Percentiles rank a stretch among this genome's conserved stretches.
Conservation (phyloP, 2,329 filamentous ascomycete genomes). For the Exophiala viscosa region DNA sequence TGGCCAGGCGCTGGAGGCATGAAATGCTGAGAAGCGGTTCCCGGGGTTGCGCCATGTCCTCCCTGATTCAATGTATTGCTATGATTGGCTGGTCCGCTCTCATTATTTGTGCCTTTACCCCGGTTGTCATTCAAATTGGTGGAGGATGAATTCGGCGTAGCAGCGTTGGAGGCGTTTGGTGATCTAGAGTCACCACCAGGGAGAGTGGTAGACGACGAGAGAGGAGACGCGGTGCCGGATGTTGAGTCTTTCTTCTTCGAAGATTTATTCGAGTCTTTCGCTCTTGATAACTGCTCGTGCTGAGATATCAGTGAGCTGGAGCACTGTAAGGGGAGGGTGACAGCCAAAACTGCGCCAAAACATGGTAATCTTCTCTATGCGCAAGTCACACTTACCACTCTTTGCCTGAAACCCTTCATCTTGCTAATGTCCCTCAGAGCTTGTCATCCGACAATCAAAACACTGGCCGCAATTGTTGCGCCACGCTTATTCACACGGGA, state of each 20-base stretch:
- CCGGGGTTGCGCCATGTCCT: slow-evolving; percentile 28
- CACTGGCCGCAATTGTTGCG: slow-evolving; percentile 11
- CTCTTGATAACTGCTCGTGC: slow-evolving; percentile 83
- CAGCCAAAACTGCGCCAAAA: neutral
- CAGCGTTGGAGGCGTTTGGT: slow-evolving; percentile 58
- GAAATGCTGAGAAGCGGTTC: slow-evolving; percentile 37
- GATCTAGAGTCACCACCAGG: slow-evolving; percentile 47
- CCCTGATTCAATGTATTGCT: slow-evolving; percentile 23
- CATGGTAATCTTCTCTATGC: neutral
- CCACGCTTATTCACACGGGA: slow-evolving; percentile 10
- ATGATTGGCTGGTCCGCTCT: slow-evolving; percentile 35
- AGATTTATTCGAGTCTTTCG: slow-evolving; percentile 82
- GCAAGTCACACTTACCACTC: slow-evolving; percentile 69
- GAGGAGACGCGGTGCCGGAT: slow-evolving; percentile 75
- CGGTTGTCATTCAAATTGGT: slow-evolving; percentile 80
- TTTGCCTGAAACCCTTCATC: slow-evolving; percentile 97
- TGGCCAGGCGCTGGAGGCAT: slow-evolving; percentile 39
- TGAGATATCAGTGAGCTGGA: slow-evolving; percentile 36
- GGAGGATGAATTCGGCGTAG: slow-evolving; percentile 83
- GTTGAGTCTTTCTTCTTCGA: slow-evolving; percentile 59
- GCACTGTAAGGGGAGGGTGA: slow-evolving; percentile 4
- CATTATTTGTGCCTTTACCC: slow-evolving; percentile 65
- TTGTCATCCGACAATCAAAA: slow-evolving; percentile 10
- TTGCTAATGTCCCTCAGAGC: slow-evolving; percentile 43
- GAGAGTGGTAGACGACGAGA: slow-evolving; percentile 51